phyloP scores from a whole-genome alignment of 1,284 basidiomycete species.

The Fomes fomentarius region DNA sequence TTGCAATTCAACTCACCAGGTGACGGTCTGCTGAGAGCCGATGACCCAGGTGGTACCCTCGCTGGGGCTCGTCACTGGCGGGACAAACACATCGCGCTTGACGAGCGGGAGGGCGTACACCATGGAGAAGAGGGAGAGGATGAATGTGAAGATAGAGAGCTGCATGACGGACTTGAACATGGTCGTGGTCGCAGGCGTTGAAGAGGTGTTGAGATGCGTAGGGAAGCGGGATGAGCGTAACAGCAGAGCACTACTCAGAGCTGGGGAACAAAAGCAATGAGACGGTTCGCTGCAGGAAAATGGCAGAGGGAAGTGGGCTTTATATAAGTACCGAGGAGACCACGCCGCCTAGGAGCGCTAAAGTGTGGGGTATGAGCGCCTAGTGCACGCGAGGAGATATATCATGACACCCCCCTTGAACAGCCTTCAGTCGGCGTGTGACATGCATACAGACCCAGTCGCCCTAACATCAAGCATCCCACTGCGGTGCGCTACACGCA shows the following conservation, averaged over 20 bases:
- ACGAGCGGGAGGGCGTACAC: constrained; percentile 34
- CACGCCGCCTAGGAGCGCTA: neutral
- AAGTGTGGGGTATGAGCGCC: neutral
- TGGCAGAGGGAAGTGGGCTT: neutral
- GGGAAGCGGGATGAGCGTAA: neutral
- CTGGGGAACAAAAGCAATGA: constrained; percentile 14
- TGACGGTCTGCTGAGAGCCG: constrained; percentile 46
- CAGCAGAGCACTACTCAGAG: constrained; percentile 8
- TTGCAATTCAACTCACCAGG: constrained; percentile 39
- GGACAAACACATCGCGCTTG: constrained; percentile 51
- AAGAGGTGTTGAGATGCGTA: constrained; percentile 1
- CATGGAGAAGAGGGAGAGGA: constrained; percentile 29
- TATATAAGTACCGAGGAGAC: neutral
- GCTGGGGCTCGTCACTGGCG: constrained; percentile 43
- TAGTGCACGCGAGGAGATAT: neutral
- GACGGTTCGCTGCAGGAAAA: constrained; percentile 15
- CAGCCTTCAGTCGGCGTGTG: too few species aligned
- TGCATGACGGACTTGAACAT: constrained; percentile 31
- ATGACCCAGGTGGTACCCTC: constrained; percentile 43
- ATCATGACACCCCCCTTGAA: too few species aligned
- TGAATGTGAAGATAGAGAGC: constrained; percentile 26
- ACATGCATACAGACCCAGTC: too few species aligned
- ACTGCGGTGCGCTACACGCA: too few species aligned
- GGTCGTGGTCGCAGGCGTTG: constrained; percentile 9
- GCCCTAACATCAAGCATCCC: too few species aligned